Evolutionary conservation across 345 rosid genomes (phyloP), one percentile per base, ranked within the genome.

Genomic region (Mangifera indica): DNA sequence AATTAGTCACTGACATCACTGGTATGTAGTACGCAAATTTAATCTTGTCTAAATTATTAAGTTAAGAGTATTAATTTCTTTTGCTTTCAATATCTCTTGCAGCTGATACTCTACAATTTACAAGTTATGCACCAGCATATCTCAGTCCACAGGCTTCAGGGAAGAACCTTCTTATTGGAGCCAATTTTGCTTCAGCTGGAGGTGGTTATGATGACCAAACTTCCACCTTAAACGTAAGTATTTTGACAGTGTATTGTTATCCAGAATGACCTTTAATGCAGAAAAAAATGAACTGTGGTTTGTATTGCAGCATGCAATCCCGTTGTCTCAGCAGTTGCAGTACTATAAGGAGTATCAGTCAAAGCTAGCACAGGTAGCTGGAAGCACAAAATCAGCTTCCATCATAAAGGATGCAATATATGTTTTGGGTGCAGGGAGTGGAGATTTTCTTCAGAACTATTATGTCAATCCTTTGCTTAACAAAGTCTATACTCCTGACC

Each of bases 151-250:
- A 89, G 60, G 98, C 98, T 72, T 86, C 96, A 2, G 97, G 99
- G 2, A 87, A 83, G 60, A 95, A 86, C 71, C 99, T 95, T 69
- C 88, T 95, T n/a, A 88, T 90, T 62, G 99, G 97, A 77, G 87
- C 92, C 61, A 95, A 91, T 81, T 95, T 92, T 71, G 99, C 98
- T 72, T 91, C 98, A 0, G 98, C 99, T 70, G 99, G 84, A 56
- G 84, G 97, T 74, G 99, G 99, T 49, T 95, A 84, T 51, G 97
- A 95, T 69, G 97, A 92, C 17, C 82, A 72, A 71, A 89, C 96
- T 34, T 90, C 99, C 18, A 5, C n/a, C 20, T 1, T 86, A 52
- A 93, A 81, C 62, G 94, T 93, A 55, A 78, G 75, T 4, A 65
- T 34, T 34, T 34, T 34, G 7, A 34, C 7, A 5, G 5, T 34